phyloP scores from a whole-genome alignment of 306 rosid genomes.

The Quercus mongolica region DNA sequence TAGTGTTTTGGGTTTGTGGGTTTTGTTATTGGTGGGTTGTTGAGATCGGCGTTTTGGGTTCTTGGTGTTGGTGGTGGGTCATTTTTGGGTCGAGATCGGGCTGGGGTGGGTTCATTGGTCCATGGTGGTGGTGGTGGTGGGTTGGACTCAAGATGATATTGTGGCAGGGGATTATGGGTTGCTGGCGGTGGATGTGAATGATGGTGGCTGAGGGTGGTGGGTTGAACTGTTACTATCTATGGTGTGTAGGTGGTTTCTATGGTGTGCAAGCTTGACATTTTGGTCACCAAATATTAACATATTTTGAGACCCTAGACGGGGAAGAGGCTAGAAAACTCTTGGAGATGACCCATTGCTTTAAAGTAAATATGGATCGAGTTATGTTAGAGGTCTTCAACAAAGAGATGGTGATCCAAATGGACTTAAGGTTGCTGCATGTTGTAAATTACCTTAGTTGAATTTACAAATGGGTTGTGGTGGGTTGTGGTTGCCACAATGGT shows the following conservation, averaged over 20 bases:
- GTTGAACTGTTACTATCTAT: constrained; percentile 15
- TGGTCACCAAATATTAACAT: constrained; percentile 98
- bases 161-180: too few species aligned
- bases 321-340: constrained; percentile 93
- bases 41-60: too few species aligned
- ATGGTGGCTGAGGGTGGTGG: too few species aligned
- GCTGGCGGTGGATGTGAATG: too few species aligned
- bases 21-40: too few species aligned
- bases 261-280: constrained; percentile 85
- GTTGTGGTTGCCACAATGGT: too few species aligned
- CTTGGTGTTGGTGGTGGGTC: too few species aligned
- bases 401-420: constrained; percentile 47
- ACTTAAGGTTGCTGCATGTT: constrained; percentile 99
- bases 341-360: constrained; percentile 88
- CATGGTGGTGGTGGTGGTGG: too few species aligned
- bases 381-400: constrained; percentile 82
- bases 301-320: constrained; percentile 93
- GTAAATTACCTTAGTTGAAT: constrained; percentile 28
- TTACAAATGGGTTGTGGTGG: background rate
- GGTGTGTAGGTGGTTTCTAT: constrained; percentile 76
- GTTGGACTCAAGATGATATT: too few species aligned
- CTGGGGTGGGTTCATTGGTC: too few species aligned
- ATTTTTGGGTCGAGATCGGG: too few species aligned
- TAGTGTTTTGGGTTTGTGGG: too few species aligned
- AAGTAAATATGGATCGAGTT: constrained; percentile 71